Evolutionary conservation across 768 basidiomycete genomes (phyloP).

Genomic region (Leucogyrophana mollusca): DNA sequence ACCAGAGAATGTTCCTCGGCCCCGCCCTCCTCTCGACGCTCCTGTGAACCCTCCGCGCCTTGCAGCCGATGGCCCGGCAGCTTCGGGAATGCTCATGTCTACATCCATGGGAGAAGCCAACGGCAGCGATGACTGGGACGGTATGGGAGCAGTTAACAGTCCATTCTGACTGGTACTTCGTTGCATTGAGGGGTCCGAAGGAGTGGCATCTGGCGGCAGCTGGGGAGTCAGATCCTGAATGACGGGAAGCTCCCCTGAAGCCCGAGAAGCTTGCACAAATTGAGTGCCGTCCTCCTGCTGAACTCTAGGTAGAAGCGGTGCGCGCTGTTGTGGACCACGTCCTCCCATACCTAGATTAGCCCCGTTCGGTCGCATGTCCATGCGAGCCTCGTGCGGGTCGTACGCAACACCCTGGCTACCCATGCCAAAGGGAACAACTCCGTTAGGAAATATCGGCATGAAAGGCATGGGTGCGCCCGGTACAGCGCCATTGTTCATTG

Average conservation of each 20-base stretch:
- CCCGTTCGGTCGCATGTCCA: slow-evolving; percentile 72
- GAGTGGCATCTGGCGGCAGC: slow-evolving; percentile 31
- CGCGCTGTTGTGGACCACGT: slow-evolving; percentile 43
- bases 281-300: slow-evolving; percentile 52
- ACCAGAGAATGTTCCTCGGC: slow-evolving; percentile 59
- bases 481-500: slow-evolving; percentile 44
- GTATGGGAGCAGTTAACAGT: too few relatives aligned
- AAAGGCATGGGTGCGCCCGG: slow-evolving; percentile 52
- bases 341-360: slow-evolving; percentile 26
- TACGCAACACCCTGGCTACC: slow-evolving; percentile 51
- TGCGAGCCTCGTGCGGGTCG: slow-evolving; percentile 75
- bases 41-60: slow-evolving; percentile 30
- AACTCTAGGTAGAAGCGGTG: slow-evolving; percentile 55
- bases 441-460: slow-evolving; percentile 65
- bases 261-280: slow-evolving; percentile 35
- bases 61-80: slow-evolving; percentile 15
- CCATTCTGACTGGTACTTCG: slow-evolving; percentile 18
- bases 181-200: slow-evolving; percentile 23
- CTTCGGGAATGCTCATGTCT: slow-evolving; percentile 34
- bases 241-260: slow-evolving; percentile 75
- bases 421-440: slow-evolving; percentile 56
- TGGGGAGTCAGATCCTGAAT: slow-evolving; percentile 80
- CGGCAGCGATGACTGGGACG: slow-evolving; percentile 7
- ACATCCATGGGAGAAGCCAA: slow-evolving; percentile 24
- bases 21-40: slow-evolving; percentile 43